Base-by-base conservation (phyloP, 2,329 filamentous ascomycete genomes). In the Diaporthe helianthi region DNA sequence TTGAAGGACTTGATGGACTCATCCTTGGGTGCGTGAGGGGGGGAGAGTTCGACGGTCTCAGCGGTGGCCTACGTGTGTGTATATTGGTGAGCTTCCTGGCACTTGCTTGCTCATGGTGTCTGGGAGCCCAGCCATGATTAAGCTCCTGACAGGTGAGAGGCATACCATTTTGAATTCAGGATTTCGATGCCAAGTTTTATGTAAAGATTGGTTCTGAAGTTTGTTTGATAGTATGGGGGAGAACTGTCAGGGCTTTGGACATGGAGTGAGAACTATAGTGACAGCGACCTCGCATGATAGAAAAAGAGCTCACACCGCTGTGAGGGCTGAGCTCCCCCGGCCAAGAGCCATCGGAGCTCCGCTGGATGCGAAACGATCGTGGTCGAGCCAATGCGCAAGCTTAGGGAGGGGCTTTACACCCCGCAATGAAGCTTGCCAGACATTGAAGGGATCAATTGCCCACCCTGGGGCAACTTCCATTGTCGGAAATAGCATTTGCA, bases 21-120 rank as follows among this genome's bases (percentile, higher is more conserved):
- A 69, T 84, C 81, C 75, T 82, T 85, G 65, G 84, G 83, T 51
- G 78, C 75, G 71, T 88, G 86, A 54, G 81, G 75, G 41, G 80
- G 76, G 63, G 84, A 82, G 46, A 88, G 78, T 26, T 85, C 77
- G 61, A 85, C 83, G 10, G 85, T 88, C n/a, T 87, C 84, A 60
- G 81, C 80, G 68, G 83, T 85, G 53, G 84, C 84, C 84, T 85
- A 69, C 22, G 17, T 44, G 33, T 44, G 33, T 58, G 10, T 55
- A 22, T 31, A 10, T 22, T 26, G 5, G 55, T 70, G 55, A 68
- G 65, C 65, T 67, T 63, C 10, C 51, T 6, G 22, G n/a, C n/a
- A n/a, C n/a, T n/a, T 8, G 36, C 4, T 29, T 22, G 8, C 12
- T 49, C 10, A 9, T 22, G 29, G 17, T 26, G 17, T 26, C n/a